These are phyloP conservation scores for Arthrocladium fulminans DNA, from an alignment of 2,329 filamentous ascomycete species.

Conservation along the genomic window DNA sequence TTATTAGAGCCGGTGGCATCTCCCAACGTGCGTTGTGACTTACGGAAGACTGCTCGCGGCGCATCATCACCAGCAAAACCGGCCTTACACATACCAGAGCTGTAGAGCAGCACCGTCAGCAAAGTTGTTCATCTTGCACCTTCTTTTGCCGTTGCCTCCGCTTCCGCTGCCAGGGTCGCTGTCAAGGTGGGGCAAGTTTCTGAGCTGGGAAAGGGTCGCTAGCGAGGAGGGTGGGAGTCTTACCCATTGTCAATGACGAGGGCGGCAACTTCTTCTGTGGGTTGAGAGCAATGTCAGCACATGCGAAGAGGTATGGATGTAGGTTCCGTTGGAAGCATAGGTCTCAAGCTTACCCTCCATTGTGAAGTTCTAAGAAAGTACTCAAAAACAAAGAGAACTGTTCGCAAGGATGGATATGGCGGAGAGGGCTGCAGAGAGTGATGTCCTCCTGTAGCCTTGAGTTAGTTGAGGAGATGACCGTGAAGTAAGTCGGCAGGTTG, in stretches of 20 bases:
- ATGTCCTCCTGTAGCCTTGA: slow-evolving; percentile 5
- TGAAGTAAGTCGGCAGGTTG: slow-evolving; percentile 14
- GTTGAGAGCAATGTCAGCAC: slow-evolving; percentile 38
- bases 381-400: slow-evolving; percentile 3
- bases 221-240: slow-evolving; percentile 44
- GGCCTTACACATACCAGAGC: slow-evolving; percentile 99
- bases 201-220: slow-evolving; percentile 23
- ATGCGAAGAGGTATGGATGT: slow-evolving; percentile 1
- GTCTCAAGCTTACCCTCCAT: slow-evolving; percentile 56
- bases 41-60: slow-evolving; percentile 99
- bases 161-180: neutral
- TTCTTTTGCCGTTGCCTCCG: neutral
- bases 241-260: slow-evolving; percentile 99
- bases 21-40: slow-evolving; percentile 42
- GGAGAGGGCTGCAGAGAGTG: slow-evolving; percentile 1
- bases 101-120: slow-evolving; percentile 37
- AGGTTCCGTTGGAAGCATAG: slow-evolving; percentile 27
- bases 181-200: slow-evolving; percentile 4
- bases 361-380: slow-evolving; percentile 30
- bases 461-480: slow-evolving; percentile 7
- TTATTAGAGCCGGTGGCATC: neutral
- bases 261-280: slow-evolving; percentile 94
- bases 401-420: neutral
- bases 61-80: slow-evolving; percentile 99
- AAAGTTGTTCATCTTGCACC: neutral